Evolutionary conservation across 1,284 basidiomycete genomes (phyloP), one percentile per base, ranked within the genome.

Genomic region (Chalciporus sp.): DNA sequence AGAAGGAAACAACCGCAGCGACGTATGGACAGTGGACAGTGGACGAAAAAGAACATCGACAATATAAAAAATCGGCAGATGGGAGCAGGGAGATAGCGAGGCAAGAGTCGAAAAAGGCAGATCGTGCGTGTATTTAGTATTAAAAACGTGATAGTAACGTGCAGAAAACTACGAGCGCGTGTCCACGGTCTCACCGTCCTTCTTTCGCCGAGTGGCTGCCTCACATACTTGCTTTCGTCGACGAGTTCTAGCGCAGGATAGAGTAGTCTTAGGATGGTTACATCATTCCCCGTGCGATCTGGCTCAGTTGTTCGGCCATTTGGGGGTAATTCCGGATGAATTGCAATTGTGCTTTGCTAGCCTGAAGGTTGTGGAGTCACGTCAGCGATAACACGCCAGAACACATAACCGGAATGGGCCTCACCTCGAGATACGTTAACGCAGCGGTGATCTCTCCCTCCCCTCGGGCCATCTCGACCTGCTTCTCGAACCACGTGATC

Each of bases 381-480:
- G 33, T 48, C 11, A 43, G 27, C n/a, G 29, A 47, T 23, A 11
- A 54, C 35, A 45, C n/a, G 42, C 44, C 57, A 4, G 33, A 55
- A 40, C 52, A 53, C 37, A 17, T 27, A 51, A 31, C 47, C 42
- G n/a, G 20, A 37, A 9, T 16, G 20, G 1, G 10, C 20, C 84
- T 61, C 62, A 88, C 88, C 70, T 84, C 90, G 79, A 90, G 84
- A 74, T 92, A 97, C 20, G 92, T 94, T 68, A 98, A 76, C 31
- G 95, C 92, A 68, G 90, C 92, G 49, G 90, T 78, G 58, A 99
- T 77, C 78, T 99, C 97, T 0, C 85, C 85, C 73, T 98, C 95
- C 37, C 91, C 96, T 70, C 96, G 79, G 16, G 95, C 94, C 57
- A 99, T 81, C 67, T 94, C 83, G 1, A 87, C 86, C 67, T 92